Evolutionary conservation across 441 rosid genomes (phyloP).

Genomic region (Eutrema salsugineum): DNA sequence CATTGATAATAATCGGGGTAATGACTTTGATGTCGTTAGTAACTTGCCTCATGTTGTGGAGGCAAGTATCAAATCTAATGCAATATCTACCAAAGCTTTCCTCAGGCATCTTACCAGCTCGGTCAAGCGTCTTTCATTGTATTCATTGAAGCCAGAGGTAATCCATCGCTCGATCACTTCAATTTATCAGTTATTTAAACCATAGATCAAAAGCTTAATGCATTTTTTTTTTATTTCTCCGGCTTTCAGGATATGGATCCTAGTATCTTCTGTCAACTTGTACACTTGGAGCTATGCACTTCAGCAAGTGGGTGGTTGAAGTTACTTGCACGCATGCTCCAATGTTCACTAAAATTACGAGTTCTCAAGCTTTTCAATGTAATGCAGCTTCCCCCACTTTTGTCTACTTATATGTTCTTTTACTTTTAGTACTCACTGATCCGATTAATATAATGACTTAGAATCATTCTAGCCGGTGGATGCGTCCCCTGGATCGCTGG

Average conservation of each 20-base stretch:
- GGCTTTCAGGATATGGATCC: not conserved
- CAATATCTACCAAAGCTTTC: not conserved
- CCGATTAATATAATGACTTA: too few species aligned
- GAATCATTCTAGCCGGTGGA: not conserved
- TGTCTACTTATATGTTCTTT: too few species aligned
- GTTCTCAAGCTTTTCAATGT: not conserved
- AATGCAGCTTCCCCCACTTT: not conserved
- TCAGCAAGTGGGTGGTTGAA: not conserved
- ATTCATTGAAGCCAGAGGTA: not conserved
- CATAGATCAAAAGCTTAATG: not conserved
- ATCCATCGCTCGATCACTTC: not conserved
- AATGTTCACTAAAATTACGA: not conserved
- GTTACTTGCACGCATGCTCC: not conserved
- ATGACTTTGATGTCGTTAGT: not conserved
- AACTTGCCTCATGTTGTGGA: not conserved
- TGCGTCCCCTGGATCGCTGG: not conserved
- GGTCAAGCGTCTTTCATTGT: not conserved
- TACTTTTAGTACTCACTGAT: too few species aligned
- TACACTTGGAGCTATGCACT: not conserved
- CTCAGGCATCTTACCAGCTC: not conserved
- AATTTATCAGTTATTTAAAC: not conserved
- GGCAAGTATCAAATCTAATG: not conserved
- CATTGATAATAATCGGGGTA: not conserved
- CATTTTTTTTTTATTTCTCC: not conserved
- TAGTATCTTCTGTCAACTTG: not conserved